A percentile compares a stretch with the other conserved stretches of the same genome.
These are phyloP conservation scores for Microdochium trichocladiopsis DNA, from an alignment of 2,329 filamentous ascomycete species.

Conservation along the genomic window DNA sequence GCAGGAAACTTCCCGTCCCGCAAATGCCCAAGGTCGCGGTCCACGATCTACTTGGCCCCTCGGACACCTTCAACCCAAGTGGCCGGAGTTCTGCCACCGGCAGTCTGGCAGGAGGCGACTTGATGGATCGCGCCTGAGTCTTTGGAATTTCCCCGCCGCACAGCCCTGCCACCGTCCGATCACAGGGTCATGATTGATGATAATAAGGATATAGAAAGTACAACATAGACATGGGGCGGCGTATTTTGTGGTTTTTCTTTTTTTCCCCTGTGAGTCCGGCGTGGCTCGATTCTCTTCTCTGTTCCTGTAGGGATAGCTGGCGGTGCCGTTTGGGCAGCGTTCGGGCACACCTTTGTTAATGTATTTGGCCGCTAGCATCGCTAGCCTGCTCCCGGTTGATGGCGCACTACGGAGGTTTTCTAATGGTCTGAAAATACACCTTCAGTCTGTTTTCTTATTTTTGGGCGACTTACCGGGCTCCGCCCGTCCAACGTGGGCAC, in stretches of 20 bases:
- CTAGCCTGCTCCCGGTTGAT: background rate
- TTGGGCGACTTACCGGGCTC: background rate
- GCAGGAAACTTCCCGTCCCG: constrained; percentile 83
- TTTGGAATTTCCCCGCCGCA: constrained; percentile 2
- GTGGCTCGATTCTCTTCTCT: background rate
- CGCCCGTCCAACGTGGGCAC: too few species aligned
- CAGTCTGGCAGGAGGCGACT: constrained; percentile 68
- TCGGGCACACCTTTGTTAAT: background rate
- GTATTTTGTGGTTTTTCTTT: background rate
- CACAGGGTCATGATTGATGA: constrained; percentile 20
- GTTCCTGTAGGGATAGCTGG: background rate
- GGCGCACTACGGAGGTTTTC: background rate
- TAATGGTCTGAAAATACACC: background rate
- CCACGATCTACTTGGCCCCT: constrained; percentile 71
- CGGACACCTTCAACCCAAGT: constrained; percentile 59
- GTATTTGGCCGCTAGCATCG: background rate
- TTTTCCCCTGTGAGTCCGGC: background rate
- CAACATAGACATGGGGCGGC: background rate
- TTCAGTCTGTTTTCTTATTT: background rate
- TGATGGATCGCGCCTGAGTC: constrained; percentile 46
- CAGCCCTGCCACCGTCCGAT: constrained; percentile 4
- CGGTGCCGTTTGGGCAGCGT: background rate
- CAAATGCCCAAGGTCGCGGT: constrained; percentile 86
- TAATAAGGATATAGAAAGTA: constrained; percentile 1
- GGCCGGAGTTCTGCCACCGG: constrained; percentile 71